Percentiles rank a stretch among this genome's conserved stretches.
Evolutionary conservation across 148 eudicot species (phyloP).

Genomic region (Bassia scoparia): DNA sequence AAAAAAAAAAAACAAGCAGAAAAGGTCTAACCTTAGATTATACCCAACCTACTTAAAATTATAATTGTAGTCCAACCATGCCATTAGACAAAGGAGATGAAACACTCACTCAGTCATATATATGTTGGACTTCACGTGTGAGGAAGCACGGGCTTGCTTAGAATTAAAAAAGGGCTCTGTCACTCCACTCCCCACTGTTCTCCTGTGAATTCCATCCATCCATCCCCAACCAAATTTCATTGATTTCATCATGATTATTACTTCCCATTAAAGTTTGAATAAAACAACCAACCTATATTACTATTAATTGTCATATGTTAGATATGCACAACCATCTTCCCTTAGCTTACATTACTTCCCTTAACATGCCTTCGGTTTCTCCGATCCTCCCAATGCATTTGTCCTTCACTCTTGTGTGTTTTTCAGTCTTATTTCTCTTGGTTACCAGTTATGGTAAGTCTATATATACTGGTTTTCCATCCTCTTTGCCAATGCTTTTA

Average conservation of each 20-base stretch:
- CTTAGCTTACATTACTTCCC: not conserved
- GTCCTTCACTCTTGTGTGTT: slow-evolving; percentile 1
- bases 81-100: not conserved
- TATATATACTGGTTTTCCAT: not conserved
- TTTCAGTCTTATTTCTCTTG: not conserved
- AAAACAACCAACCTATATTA: not conserved
- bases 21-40: not conserved
- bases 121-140: slow-evolving; percentile 17
- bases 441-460: slow-evolving; percentile 27
- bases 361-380: not conserved
- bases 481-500: not conserved
- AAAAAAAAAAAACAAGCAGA: no score
- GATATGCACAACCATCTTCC: not conserved
- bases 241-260: not conserved
- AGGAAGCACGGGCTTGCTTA: slow-evolving; percentile 24
- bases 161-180: not conserved
- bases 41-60: not conserved
- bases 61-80: not conserved
- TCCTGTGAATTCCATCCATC: slow-evolving; percentile 17
- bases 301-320: no score
- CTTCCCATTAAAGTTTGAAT: slow-evolving; percentile 9
- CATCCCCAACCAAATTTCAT: not conserved
- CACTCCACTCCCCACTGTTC: slow-evolving; percentile 10
- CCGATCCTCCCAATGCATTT: not conserved
- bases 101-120: not conserved